Evolutionary conservation across 2,329 filamentous ascomycete species (phyloP).

Genomic region (Cladosporium sp.): DNA sequence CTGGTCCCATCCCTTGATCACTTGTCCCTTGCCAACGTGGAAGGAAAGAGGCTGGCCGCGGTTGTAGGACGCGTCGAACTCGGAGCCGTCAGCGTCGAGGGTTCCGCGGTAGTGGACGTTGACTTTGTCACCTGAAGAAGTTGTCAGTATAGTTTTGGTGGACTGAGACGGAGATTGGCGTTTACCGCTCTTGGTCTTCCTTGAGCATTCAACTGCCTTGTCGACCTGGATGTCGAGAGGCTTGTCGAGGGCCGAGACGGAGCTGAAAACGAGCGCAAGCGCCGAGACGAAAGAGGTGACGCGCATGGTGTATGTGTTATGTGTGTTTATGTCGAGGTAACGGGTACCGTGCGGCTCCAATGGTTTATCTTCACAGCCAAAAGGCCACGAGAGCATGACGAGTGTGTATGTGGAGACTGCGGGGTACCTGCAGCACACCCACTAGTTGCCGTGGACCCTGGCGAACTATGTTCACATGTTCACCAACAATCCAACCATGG

Average conservation of each 20-base stretch:
- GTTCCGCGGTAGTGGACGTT: slow-evolving; percentile 49
- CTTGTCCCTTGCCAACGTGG: slow-evolving; percentile 71
- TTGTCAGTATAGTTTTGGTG: slow-evolving; percentile 1
- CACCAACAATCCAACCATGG: neutral
- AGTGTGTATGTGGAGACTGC: neutral
- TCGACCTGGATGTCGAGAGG: slow-evolving; percentile 73
- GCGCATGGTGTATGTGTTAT: slow-evolving; percentile 36
- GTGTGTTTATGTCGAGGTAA: neutral
- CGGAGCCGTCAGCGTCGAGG: slow-evolving; percentile 56
- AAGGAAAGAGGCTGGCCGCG: slow-evolving; percentile 73
- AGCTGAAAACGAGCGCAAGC: slow-evolving; percentile 9
- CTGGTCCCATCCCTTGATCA: slow-evolving; percentile 94
- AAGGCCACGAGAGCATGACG: slow-evolving; percentile 5
- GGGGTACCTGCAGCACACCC: slow-evolving; percentile 7
- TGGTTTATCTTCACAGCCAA: neutral
- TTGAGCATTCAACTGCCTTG: slow-evolving; percentile 63
- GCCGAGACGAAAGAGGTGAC: slow-evolving; percentile 29
- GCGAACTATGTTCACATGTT: neutral
- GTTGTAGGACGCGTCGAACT: slow-evolving; percentile 84
- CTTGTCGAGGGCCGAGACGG: slow-evolving; percentile 42
- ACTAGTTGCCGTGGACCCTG: slow-evolving; percentile 1
- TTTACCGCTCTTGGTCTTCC: slow-evolving; percentile 13
- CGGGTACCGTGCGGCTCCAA: neutral
- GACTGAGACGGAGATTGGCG: neutral
- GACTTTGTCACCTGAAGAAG: slow-evolving; percentile 40